Conservation (phyloP, 2,329 filamentous ascomycete genomes). For the Paracamarosporium sp. region DNA sequence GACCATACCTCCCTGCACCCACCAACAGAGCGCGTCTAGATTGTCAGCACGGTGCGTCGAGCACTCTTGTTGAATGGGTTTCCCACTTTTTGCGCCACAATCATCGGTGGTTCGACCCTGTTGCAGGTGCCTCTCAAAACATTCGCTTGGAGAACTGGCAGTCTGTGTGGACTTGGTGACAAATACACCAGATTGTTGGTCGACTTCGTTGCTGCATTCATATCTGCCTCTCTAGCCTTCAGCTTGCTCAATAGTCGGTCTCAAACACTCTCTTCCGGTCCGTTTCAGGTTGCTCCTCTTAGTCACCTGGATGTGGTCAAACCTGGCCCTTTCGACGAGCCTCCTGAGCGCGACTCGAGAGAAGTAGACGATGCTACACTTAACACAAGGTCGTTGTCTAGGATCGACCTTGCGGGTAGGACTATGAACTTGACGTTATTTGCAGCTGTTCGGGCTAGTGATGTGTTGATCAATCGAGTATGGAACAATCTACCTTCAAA, state of each 20-base stretch:
- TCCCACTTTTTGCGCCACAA: conserved; percentile 59
- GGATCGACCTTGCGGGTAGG: conserved; percentile 64
- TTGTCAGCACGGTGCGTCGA: conserved; percentile 40
- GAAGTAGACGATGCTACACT: conserved; percentile 15
- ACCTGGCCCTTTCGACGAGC: conserved; percentile 33
- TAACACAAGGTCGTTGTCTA: conserved; percentile 13
- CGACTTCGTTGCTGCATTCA: conserved; percentile 53
- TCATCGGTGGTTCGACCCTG: conserved; percentile 60
- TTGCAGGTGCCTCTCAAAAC: conserved; percentile 45
- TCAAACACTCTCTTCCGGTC: conserved; percentile 1
- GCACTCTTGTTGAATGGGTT: conserved; percentile 56
- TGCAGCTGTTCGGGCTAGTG: conserved; percentile 72
- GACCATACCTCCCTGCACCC: background rate
- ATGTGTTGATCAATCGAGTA: conserved; percentile 62
- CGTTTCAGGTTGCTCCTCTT: background rate
- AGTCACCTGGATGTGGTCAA: conserved; percentile 18
- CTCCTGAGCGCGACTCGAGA: conserved; percentile 20
- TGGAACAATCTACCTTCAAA: conserved; percentile 59
- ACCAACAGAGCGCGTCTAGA: conserved; percentile 9
- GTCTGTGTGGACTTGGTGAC: conserved; percentile 16
- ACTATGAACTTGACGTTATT: conserved; percentile 87
- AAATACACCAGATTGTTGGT: conserved; percentile 15
- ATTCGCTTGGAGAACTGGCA: conserved; percentile 14
- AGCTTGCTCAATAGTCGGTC: conserved; percentile 54
- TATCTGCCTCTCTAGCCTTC: conserved; percentile 59